These are phyloP conservation scores for Epichloe brachyelytri DNA, from an alignment of 2,329 filamentous ascomycete genomes.

Conservation along the genomic window DNA sequence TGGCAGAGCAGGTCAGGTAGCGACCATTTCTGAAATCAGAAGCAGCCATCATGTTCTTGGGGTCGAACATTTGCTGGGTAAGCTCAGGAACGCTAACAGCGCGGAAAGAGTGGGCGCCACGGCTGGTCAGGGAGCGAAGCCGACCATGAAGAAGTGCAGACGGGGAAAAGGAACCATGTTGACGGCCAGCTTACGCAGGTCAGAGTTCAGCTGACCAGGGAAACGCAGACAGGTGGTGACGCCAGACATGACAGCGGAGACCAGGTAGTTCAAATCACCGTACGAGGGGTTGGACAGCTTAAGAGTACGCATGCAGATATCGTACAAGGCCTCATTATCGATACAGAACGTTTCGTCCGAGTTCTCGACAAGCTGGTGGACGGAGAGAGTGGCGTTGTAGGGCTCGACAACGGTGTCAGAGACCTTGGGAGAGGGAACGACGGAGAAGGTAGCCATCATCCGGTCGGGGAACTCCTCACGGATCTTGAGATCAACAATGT, in stretches of 20 bases:
- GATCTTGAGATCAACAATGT: slow-evolving; percentile 98
- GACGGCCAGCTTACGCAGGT: slow-evolving; percentile 96
- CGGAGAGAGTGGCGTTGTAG: slow-evolving; percentile 97
- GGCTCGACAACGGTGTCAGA: slow-evolving; percentile 99
- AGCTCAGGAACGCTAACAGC: slow-evolving; percentile 93
- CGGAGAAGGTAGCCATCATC: slow-evolving; percentile 99
- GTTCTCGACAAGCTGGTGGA: slow-evolving; percentile 99
- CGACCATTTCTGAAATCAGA: slow-evolving; percentile 99
- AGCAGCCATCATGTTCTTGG: slow-evolving; percentile 99
- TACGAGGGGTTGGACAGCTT: slow-evolving; percentile 98
- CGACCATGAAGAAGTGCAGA: slow-evolving; percentile 99
- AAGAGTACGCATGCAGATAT: slow-evolving; percentile 99
- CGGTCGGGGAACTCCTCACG: slow-evolving; percentile 94
- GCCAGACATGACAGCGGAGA: slow-evolving; percentile 98
- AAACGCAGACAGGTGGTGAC: slow-evolving; percentile 97
- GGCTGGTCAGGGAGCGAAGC: slow-evolving; percentile 92
- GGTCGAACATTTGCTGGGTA: slow-evolving; percentile 99
- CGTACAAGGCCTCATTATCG: slow-evolving; percentile 99
- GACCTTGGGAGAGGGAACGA: slow-evolving; percentile 96
- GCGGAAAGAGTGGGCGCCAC: slow-evolving; percentile 79
- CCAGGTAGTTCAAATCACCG: slow-evolving; percentile 97
- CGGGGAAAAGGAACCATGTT: slow-evolving; percentile 99
- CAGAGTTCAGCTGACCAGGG: slow-evolving; percentile 98
- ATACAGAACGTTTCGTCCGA: slow-evolving; percentile 99
- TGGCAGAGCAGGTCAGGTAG: slow-evolving; percentile 98